A percentile compares a stretch with the other conserved stretches of the same genome.
phyloP scores from a whole-genome alignment of 2,329 filamentous ascomycete genomes.

The Colletotrichum destructivum region DNA sequence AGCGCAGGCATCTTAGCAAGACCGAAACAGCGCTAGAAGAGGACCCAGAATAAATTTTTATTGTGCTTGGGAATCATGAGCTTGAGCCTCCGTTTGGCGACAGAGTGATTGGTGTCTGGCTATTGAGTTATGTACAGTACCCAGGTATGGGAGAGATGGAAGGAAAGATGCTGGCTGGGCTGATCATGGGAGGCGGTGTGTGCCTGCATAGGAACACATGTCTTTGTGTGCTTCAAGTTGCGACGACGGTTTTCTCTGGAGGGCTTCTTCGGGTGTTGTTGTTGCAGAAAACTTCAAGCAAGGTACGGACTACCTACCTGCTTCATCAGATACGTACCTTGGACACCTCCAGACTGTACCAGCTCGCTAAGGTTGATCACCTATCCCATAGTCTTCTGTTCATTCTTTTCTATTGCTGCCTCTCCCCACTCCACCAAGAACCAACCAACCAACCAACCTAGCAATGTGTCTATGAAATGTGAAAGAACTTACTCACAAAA shows the following conservation, averaged over 20 bases:
- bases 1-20: slow-evolving; percentile 16
- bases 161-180: not conserved
- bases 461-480: slow-evolving; percentile 3
- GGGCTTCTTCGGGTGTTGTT: not conserved
- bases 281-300: not conserved
- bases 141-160: not conserved
- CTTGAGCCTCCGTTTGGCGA: slow-evolving; percentile 4
- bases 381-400: slow-evolving; percentile 12
- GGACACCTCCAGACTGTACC: not conserved
- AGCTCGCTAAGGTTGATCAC: slow-evolving; percentile 5
- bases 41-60: slow-evolving; percentile 38
- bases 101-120: slow-evolving; percentile 7
- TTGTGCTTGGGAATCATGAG: slow-evolving; percentile 33
- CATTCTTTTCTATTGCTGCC: not conserved
- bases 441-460: not conserved
- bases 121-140: not conserved
- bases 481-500: slow-evolving; percentile 1
- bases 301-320: not conserved
- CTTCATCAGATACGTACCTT: not conserved
- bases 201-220: not conserved
- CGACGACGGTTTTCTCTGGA: slow-evolving; percentile 6
- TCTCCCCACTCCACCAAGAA: not conserved
- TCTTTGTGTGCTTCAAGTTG: slow-evolving; percentile 15
- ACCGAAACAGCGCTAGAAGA: slow-evolving; percentile 39
- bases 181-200: slow-evolving; percentile 3